Base-by-base conservation (phyloP, 176 grass and related monocot genomes). In the Lolium perenne region DNA sequence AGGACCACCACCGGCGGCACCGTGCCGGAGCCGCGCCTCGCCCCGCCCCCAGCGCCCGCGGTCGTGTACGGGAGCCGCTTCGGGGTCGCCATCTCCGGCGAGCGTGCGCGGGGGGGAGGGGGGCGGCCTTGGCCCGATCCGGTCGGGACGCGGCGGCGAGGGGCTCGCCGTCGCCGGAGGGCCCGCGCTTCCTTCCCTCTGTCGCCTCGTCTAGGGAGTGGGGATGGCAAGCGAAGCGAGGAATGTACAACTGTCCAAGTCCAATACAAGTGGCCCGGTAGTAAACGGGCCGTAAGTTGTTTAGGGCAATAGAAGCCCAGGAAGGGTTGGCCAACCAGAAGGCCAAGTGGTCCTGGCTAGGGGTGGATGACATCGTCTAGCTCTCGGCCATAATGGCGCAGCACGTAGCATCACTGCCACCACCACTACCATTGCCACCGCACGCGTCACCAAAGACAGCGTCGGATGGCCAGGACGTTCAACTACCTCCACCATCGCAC, bases 1-100 rank as follows among this genome's bases (percentile, higher is more conserved):
- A 94, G 88, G 26, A 98, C 75, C 79, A 94, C 81, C 64, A 81
- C 74, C 25, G 90, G 86, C 20, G 84, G 81, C 73, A 91, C 50
- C 38, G 76, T 72, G 62, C 83, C 64, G 7, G 76, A 77, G 51
- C 86, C 62, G 85, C 83, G 89, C 88, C 95, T 86, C 88, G 88
- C 89, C 26, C 74, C 84, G 11, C n/a, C 74, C 15, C 53, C 80
- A 7, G 61, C 77, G 78, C 78, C 72, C 20, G 78, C 54, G 10
- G 51, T 57, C 49, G 85, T 66, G 87, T 86, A 74, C 68, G 88
- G 78, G 47, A 85, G 82, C 53, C 92, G 84, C 92, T 92, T 97
- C 56, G 88, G 17, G 32, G 45, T 76, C 73, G 89, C 43, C 93
- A 98, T 98, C 80, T 26, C 55, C 58, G 50, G 23, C 41, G 40